A percentile compares a stretch with the other conserved stretches of the same genome.
phyloP scores from a whole-genome alignment of 139 green algal species.

The Micractinium sp. region DNA sequence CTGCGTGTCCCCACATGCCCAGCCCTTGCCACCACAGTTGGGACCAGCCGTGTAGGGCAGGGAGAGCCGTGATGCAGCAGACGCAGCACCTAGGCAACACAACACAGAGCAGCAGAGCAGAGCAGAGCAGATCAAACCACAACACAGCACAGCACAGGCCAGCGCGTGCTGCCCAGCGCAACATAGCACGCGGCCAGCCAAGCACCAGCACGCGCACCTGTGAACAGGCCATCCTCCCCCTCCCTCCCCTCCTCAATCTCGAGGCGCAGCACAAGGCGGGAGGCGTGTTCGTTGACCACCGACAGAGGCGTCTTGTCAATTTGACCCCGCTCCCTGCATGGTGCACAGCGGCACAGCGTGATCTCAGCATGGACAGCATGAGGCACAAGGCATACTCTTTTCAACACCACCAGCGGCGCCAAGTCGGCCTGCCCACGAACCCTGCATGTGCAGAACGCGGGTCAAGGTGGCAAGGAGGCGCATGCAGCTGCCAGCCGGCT shows the following conservation, averaged over 20 bases:
- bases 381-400: constrained; percentile 66
- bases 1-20: too few relatives aligned
- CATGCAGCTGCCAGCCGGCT: not conserved
- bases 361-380: too few relatives aligned
- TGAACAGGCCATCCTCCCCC: not conserved
- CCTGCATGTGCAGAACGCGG: not conserved
- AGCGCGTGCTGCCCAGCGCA: not conserved
- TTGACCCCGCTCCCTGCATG: not conserved
- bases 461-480: not conserved
- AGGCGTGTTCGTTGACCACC: constrained; percentile 71
- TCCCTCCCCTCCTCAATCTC: not conserved
- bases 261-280: constrained; percentile 45
- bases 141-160: too few relatives aligned
- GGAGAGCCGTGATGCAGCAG: too few relatives aligned
- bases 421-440: constrained; percentile 31
- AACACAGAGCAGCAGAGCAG: too few relatives aligned
- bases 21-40: too few relatives aligned
- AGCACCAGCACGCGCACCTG: not conserved
- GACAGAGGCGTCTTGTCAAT: constrained; percentile 62
- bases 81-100: too few relatives aligned
- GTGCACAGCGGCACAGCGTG: not conserved
- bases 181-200: not conserved
- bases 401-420: constrained; percentile 61
- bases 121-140: too few relatives aligned
- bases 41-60: too few relatives aligned